Percentiles rank a stretch among this genome's conserved stretches.
These are phyloP conservation scores for Lyophyllum semitale DNA, from an alignment of 768 basidiomycete species.

Conservation along the genomic window DNA sequence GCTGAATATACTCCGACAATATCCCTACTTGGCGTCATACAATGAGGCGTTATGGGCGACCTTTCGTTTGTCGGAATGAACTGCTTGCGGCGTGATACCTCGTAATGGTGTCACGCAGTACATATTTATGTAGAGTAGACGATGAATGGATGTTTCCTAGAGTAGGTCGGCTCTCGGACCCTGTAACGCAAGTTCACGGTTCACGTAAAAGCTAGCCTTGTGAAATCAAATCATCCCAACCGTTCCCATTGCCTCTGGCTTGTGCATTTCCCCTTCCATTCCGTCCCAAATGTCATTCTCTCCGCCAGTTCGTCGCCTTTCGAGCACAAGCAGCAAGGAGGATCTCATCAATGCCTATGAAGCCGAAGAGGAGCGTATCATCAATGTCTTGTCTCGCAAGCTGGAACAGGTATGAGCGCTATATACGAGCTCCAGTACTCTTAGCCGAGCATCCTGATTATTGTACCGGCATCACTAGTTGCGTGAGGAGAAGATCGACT, in stretches of 20 bases:
- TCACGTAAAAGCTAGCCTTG: conserved; percentile 16
- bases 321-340: conserved; percentile 62
- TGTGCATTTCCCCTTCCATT: neutral
- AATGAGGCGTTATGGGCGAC: too few relatives aligned
- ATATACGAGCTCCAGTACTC: conserved; percentile 18
- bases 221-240: conserved; percentile 8
- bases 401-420: conserved; percentile 89
- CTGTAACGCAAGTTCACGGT: conserved; percentile 9
- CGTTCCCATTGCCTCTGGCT: neutral
- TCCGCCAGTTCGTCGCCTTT: conserved; percentile 62
- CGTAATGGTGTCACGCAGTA: too few relatives aligned
- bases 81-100: neutral
- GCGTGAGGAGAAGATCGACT: conserved; percentile 80
- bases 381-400: conserved; percentile 80
- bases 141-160: too few relatives aligned
- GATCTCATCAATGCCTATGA: conserved; percentile 87
- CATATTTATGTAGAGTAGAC: too few relatives aligned
- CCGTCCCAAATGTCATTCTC: conserved; percentile 40
- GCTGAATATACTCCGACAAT: neutral
- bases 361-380: conserved; percentile 88
- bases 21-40: neutral
- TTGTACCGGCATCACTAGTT: conserved; percentile 43
- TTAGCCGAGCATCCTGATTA: neutral
- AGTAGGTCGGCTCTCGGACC: conserved; percentile 13
- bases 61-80: neutral